These are phyloP conservation scores for Podospora anserina DNA, from an alignment of 495 filamentous ascomycete genomes.

Conservation along the genomic window DNA sequence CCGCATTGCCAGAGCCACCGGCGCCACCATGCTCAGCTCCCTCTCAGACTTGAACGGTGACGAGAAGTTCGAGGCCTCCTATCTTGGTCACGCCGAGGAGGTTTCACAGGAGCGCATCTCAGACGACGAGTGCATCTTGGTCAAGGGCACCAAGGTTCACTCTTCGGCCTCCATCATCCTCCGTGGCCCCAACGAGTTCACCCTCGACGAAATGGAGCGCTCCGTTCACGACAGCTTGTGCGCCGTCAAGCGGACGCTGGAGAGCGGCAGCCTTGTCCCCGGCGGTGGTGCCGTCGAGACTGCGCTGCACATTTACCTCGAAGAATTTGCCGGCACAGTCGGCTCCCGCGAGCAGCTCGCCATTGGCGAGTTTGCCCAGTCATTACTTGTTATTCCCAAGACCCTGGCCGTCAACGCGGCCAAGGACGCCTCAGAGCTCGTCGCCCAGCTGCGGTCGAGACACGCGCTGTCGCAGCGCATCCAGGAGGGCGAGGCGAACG, in stretches of 20 bases:
- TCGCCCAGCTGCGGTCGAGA: slow-evolving; percentile 89
- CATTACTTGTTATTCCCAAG: slow-evolving; percentile 92
- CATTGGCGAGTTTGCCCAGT: slow-evolving; percentile 94
- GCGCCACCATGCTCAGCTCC: slow-evolving; percentile 85
- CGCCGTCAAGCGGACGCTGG: slow-evolving; percentile 93
- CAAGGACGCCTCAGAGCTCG: slow-evolving; percentile 91
- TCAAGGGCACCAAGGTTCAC: slow-evolving; percentile 93
- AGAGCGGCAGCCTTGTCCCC: slow-evolving; percentile 94
- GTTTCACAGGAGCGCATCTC: slow-evolving; percentile 96
- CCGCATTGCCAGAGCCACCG: slow-evolving; percentile 93
- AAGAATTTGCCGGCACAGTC: slow-evolving; percentile 98
- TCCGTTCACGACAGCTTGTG: slow-evolving; percentile 96
- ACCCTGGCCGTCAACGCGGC: slow-evolving; percentile 96
- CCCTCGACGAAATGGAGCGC: slow-evolving; percentile 98
- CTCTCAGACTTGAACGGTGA: slow-evolving; percentile 96
- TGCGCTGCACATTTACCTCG: slow-evolving; percentile 97
- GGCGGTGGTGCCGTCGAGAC: slow-evolving; percentile 97
- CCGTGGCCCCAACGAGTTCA: slow-evolving; percentile 92
- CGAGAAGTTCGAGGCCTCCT: slow-evolving; percentile 89
- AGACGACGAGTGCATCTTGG: slow-evolving; percentile 96
- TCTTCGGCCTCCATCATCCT: slow-evolving; percentile 95
- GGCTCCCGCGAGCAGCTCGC: slow-evolving; percentile 96
- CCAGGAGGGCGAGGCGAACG: slow-evolving; percentile 73
- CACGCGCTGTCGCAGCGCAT: slow-evolving; percentile 93
- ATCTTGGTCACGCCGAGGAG: slow-evolving; percentile 88